phyloP scores from a whole-genome alignment of 1,284 basidiomycete species.

The Xerocomus cyaneibrunnescens region DNA sequence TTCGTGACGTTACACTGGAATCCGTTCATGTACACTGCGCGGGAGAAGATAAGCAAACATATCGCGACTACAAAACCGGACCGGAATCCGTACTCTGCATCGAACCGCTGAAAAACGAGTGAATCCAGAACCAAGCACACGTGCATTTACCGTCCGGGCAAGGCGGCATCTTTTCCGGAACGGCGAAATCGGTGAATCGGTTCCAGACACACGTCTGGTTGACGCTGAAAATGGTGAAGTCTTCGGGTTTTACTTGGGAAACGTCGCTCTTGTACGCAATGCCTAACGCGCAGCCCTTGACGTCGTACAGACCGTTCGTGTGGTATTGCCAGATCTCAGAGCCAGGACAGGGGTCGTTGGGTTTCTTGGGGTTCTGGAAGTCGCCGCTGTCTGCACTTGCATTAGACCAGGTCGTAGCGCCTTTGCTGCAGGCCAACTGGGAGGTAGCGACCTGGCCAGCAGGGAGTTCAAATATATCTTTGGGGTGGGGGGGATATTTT shows the following conservation, averaged over 20 bases:
- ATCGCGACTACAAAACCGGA: background rate
- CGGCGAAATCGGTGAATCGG: slow-evolving; percentile 60
- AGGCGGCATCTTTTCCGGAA: slow-evolving; percentile 64
- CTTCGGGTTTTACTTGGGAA: slow-evolving; percentile 54
- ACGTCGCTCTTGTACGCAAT: slow-evolving; percentile 70
- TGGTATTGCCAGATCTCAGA: slow-evolving; percentile 48
- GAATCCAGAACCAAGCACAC: slow-evolving; percentile 76
- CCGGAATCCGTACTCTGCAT: slow-evolving; percentile 44
- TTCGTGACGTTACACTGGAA: slow-evolving; percentile 71
- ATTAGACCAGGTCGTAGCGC: slow-evolving; percentile 50
- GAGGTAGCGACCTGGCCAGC: slow-evolving; percentile 27
- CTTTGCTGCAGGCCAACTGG: slow-evolving; percentile 36
- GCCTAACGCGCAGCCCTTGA: slow-evolving; percentile 64
- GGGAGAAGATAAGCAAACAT: background rate
- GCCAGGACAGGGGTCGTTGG: slow-evolving; percentile 49
- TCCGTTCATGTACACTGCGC: slow-evolving; percentile 66
- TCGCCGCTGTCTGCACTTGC: slow-evolving; percentile 51
- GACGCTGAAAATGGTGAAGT: slow-evolving; percentile 71
- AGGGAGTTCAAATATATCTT: slow-evolving; percentile 39
- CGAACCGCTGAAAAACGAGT: slow-evolving; percentile 47
- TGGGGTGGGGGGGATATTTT: slow-evolving; percentile 35
- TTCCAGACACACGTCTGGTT: slow-evolving; percentile 74
- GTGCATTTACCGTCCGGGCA: slow-evolving; percentile 66
- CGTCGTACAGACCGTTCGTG: slow-evolving; percentile 50
- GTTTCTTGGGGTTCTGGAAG: slow-evolving; percentile 37